Evolutionary conservation across 345 rosid genomes (phyloP).

Genomic region (Cardamine occulta): DNA sequence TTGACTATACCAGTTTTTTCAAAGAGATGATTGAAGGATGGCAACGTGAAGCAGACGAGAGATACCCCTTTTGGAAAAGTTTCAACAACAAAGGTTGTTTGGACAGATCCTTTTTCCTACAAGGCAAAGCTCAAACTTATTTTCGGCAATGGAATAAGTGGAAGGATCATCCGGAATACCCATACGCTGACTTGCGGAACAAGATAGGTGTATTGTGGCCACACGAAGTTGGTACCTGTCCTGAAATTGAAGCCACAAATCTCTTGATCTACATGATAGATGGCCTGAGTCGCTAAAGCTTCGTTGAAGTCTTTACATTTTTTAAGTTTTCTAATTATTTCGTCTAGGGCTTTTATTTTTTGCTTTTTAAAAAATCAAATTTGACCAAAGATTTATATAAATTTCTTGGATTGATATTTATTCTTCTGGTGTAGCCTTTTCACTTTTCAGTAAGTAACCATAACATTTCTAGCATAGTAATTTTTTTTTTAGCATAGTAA

Average conservation of each 20-base stretch:
- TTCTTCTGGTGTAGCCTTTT: no score
- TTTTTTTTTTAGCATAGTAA: no score
- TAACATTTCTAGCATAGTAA: no score
- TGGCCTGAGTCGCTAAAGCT: background rate
- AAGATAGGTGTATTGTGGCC: slow-evolving; percentile 23
- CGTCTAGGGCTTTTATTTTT: no score
- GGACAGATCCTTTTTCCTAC: background rate
- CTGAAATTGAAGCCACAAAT: background rate
- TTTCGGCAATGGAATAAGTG: slow-evolving; percentile 3
- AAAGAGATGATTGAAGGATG: slow-evolving; percentile 14
- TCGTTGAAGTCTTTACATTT: no score
- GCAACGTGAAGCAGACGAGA: background rate
- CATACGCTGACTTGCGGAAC: slow-evolving; percentile 12
- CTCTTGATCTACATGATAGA: slow-evolving; percentile 5
- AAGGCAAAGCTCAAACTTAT: slow-evolving; percentile 7
- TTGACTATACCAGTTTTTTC: background rate
- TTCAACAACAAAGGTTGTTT: background rate
- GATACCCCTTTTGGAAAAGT: background rate
- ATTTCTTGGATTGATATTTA: no score
- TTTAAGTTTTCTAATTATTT: background rate
- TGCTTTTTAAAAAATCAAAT: no score
- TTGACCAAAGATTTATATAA: no score
- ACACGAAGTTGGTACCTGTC: background rate
- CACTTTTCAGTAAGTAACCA: no score
- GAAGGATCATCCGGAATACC: background rate